Percentiles rank a stretch among this genome's conserved stretches.
Evolutionary conservation across 306 rosid genomes (phyloP).

Genomic region (Inga oerstediana): DNA sequence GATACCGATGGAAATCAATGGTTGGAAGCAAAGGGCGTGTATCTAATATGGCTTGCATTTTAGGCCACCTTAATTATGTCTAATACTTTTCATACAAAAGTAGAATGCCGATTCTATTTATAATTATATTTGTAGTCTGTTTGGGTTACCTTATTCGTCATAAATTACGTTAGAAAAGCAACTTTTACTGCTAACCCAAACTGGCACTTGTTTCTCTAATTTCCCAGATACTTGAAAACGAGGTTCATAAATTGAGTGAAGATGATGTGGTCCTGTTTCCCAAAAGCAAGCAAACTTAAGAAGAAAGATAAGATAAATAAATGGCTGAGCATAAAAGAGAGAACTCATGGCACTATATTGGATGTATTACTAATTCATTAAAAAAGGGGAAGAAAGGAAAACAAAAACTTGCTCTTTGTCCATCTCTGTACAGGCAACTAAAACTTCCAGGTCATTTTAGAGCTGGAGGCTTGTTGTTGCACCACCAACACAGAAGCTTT

Average conservation of each 20-base stretch:
- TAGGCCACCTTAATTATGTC: not conserved
- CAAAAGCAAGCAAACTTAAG: not conserved
- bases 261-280: not conserved
- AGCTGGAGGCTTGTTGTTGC: slow-evolving; percentile 49
- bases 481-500: slow-evolving; percentile 55
- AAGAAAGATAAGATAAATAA: not conserved
- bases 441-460: slow-evolving; percentile 1
- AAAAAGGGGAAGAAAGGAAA: not conserved
- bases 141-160: too few species aligned
- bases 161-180: too few species aligned
- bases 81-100: not conserved
- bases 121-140: not conserved
- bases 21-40: not conserved
- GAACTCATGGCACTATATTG: not conserved
- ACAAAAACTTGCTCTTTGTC: not conserved
- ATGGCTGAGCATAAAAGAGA: not conserved
- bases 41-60: not conserved
- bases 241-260: too few species aligned
- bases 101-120: not conserved
- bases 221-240: not conserved
- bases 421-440: not conserved
- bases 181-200: too few species aligned
- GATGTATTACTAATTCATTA: not conserved
- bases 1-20: not conserved
- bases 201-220: not conserved